Evolutionary conservation across 2,329 filamentous ascomycete genomes (phyloP).

Genomic region (Plenodomus tracheiphilus): DNA sequence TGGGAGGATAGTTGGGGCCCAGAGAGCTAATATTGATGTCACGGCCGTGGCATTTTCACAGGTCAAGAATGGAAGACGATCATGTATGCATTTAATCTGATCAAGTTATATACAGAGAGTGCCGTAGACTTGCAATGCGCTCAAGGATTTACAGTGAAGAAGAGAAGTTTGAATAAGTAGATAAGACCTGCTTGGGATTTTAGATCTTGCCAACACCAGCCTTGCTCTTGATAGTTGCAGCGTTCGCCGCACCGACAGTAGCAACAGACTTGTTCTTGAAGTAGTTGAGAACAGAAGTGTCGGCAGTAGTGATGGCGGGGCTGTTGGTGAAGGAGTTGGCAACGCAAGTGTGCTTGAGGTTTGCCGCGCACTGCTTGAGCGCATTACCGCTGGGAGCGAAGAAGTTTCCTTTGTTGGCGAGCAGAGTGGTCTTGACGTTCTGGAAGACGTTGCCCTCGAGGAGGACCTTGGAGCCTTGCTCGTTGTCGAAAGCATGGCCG

Average conservation of each 20-base stretch:
- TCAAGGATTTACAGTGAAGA: too few relatives aligned
- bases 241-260: constrained; percentile 1
- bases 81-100: too few relatives aligned
- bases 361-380: constrained; percentile 2
- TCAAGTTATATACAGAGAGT: too few relatives aligned
- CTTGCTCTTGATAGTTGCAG: constrained; percentile 1
- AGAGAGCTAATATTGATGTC: too few relatives aligned
- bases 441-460: constrained; percentile 20
- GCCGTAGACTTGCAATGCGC: too few relatives aligned
- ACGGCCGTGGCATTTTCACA: too few relatives aligned
- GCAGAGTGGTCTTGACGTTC: constrained; percentile 8
- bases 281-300: constrained; percentile 7
- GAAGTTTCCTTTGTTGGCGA: constrained; percentile 2
- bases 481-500: constrained; percentile 19
- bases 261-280: constrained; percentile 10
- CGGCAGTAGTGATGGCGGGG: constrained; percentile 5
- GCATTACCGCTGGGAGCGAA: constrained; percentile 6
- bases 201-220: constrained; percentile 20
- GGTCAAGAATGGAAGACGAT: too few relatives aligned
- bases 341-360: constrained; percentile 9
- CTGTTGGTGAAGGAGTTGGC: constrained; percentile 7
- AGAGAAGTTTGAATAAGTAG: too few relatives aligned
- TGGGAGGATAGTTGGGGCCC: too few relatives aligned
- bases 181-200: too few relatives aligned
- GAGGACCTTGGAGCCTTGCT: constrained; percentile 5